A percentile compares a stretch with the other conserved stretches of the same genome.
These are phyloP conservation scores for Inga oerstediana DNA, from an alignment of 306 rosid species.

Conservation along the genomic window DNA sequence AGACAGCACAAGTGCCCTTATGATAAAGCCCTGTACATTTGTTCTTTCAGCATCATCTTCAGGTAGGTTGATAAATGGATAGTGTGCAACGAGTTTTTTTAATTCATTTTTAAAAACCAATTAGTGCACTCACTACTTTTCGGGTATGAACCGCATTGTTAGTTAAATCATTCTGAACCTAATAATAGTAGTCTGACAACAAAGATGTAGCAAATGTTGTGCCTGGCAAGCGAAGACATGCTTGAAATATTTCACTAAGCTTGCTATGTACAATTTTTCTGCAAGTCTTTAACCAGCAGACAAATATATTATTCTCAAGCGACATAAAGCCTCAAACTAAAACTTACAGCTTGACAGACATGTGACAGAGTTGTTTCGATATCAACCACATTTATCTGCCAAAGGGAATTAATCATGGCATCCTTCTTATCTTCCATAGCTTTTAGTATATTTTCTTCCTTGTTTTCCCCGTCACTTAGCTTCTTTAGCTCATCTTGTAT, in stretches of 20 bases:
- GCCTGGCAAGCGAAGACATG: neutral
- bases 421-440: constrained; percentile 84
- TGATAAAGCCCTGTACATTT: neutral
- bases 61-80: neutral
- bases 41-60: neutral
- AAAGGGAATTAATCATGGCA: constrained; percentile 79
- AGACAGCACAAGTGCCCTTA: neutral
- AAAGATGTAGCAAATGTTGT: constrained; percentile 12
- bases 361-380: constrained; percentile 86
- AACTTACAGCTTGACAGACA: constrained; percentile 90
- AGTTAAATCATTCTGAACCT: neutral
- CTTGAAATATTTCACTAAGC: neutral
- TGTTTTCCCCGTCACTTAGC: constrained; percentile 65
- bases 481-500: constrained; percentile 87
- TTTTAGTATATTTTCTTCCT: constrained; percentile 66
- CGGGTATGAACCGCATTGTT: neutral
- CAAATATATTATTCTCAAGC: constrained; percentile 19
- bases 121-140: too few relatives aligned
- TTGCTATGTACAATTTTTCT: neutral
- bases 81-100: neutral
- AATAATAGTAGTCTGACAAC: neutral
- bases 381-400: constrained; percentile 94
- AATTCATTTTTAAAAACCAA: too few relatives aligned
- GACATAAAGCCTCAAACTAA: constrained; percentile 31
- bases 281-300: neutral